These are phyloP conservation scores for Aspergillus luchuensis DNA, from an alignment of 2,329 filamentous ascomycete genomes.

Conservation along the genomic window DNA sequence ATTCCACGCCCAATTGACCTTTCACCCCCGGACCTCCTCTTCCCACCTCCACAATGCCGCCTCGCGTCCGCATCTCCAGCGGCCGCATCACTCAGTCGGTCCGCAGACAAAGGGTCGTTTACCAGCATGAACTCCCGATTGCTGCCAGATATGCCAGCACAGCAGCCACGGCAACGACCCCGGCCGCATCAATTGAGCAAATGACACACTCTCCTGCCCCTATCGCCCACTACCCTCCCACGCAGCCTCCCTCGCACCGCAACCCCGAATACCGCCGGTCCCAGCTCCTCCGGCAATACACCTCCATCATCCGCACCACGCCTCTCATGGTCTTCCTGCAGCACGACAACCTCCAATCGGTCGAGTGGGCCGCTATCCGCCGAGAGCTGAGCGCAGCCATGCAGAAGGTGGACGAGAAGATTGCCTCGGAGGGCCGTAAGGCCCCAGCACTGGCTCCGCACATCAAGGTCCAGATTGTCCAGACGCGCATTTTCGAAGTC, in stretches of 20 bases:
- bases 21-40: constrained; percentile 11
- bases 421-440: constrained; percentile 57
- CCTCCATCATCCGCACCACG: constrained; percentile 80
- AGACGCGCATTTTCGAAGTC: constrained; percentile 84
- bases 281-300: constrained; percentile 83
- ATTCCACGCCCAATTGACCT: background rate
- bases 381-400: constrained; percentile 67
- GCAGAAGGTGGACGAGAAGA: constrained; percentile 66
- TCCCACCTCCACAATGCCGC: constrained; percentile 51
- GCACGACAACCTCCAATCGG: constrained; percentile 73
- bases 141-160: constrained; percentile 42
- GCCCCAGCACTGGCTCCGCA: constrained; percentile 54
- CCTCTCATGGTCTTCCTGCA: constrained; percentile 86
- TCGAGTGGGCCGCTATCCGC: constrained; percentile 72
- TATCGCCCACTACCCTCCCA: constrained; percentile 58
- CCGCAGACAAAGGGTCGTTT: constrained; percentile 38
- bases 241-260: constrained; percentile 85
- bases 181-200: constrained; percentile 56
- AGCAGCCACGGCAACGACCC: constrained; percentile 51
- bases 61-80: constrained; percentile 51
- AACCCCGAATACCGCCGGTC: constrained; percentile 85
- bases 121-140: constrained; percentile 43
- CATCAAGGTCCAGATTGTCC: constrained; percentile 78
- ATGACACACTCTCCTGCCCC: constrained; percentile 47
- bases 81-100: constrained; percentile 37